These are phyloP conservation scores for Copromyces sp. DNA, from an alignment of 495 filamentous ascomycete genomes.

Conservation along the genomic window DNA sequence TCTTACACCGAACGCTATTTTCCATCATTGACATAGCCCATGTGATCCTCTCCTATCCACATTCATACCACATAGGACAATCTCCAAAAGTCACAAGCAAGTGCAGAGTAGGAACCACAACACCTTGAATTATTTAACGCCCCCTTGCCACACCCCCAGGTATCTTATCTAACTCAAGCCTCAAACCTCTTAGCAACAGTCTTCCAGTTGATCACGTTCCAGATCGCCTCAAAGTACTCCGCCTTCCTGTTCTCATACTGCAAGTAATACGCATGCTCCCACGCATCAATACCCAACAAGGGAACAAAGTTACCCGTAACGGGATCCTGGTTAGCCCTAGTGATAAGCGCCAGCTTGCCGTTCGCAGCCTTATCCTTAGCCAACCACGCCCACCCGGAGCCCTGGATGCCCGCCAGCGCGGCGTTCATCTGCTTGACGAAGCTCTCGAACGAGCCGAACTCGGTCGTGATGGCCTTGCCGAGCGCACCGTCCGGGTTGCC, in stretches of 20 bases:
- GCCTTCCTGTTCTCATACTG: conserved; percentile 99
- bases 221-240: conserved; percentile 93
- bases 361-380: conserved; percentile 78
- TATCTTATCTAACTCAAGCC: conserved; percentile 13
- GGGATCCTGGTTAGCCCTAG: conserved; percentile 75
- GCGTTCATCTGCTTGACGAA: conserved; percentile 80
- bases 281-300: conserved; percentile 79
- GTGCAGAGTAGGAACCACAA: not conserved
- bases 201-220: conserved; percentile 97
- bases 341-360: conserved; percentile 64
- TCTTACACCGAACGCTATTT: not conserved
- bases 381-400: conserved; percentile 92
- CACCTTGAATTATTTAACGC: not conserved
- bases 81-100: not conserved
- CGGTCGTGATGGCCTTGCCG: conserved; percentile 60
- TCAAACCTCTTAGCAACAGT: conserved; percentile 74
- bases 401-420: conserved; percentile 80
- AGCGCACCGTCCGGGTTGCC: conserved; percentile 56
- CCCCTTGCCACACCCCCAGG: not conserved
- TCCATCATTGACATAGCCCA: not conserved
- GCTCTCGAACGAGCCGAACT: conserved; percentile 64
- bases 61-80: not conserved
- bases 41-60: not conserved
- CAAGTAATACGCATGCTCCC: conserved; percentile 64
- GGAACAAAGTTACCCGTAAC: conserved; percentile 69